Base-by-base conservation (phyloP, 2,329 filamentous ascomycete genomes). In the Esteya vermicola region DNA sequence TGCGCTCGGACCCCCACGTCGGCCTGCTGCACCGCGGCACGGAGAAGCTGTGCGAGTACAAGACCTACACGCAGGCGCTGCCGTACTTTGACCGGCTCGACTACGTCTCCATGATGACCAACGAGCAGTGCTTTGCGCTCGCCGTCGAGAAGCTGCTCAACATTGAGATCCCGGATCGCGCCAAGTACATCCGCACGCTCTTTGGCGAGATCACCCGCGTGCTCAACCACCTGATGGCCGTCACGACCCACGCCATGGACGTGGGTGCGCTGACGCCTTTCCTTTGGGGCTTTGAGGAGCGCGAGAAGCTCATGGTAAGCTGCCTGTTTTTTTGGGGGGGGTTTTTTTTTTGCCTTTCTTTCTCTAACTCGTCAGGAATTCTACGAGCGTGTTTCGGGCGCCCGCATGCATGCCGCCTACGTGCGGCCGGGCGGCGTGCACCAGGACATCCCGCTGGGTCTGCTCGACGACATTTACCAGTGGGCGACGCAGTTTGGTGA, bases 91-190 rank as follows among this genome's bases (percentile, higher is more conserved):
- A 98, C 66, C 85, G 91, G 52, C 72, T 98, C 61, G 91, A 98
- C 65, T 98, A 98, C 63, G 88, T 95, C 52, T 95, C 86, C 55
- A 98, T 98, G 93, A 98, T 98, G 91, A 98, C 91, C 55, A 98
- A 98, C 64, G 91, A 98, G 72, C 91, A 98, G 66, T 94, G 86
- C 58, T 98, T 85, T 64, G 78, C 86, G 28, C 73, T 98, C 50
- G 91, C 86, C 18, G 89, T 96, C 41, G 91, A 98, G 74, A 98
- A 98, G 72, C 73, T 98, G 45, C 70, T 98, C 54, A 98, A 98
- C 62, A 71, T 98, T 49, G 93, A 98, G 60, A 84, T 98, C 48
- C 91, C 91, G 20, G 82, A 91, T 49, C 75, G 91, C 56, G 91
- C 91, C 53, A 96, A 98, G 69, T 98, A 80, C 69, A 98, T 98